Conservation (phyloP, 495 filamentous ascomycete species). For the Trichoderma gamsii region DNA sequence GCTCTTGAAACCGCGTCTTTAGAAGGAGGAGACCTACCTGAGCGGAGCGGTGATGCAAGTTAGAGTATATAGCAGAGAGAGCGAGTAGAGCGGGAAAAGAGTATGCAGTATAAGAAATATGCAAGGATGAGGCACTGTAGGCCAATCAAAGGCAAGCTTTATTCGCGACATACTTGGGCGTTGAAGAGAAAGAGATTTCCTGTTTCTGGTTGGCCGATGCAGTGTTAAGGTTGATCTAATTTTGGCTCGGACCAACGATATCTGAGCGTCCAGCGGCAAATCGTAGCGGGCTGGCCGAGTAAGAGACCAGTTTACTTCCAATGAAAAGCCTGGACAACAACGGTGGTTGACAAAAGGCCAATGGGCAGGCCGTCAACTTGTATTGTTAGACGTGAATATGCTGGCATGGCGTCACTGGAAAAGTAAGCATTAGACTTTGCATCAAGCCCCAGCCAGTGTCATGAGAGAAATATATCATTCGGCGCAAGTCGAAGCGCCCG, state of each 20-base stretch:
- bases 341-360: neutral
- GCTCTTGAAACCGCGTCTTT: neutral
- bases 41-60: neutral
- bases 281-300: neutral
- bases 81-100: neutral
- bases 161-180: neutral
- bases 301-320: neutral
- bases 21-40: neutral
- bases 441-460: neutral
- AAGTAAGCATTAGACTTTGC: neutral
- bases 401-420: neutral
- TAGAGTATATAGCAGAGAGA: too few species aligned
- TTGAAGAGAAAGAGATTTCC: neutral
- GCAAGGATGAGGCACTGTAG: neutral
- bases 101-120: neutral
- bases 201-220: neutral
- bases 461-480: neutral
- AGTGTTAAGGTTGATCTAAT: slow-evolving; percentile 12
- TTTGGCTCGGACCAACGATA: neutral
- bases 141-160: neutral
- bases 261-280: neutral
- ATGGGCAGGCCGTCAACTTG: neutral
- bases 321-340: neutral
- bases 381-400: neutral
- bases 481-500: neutral